phyloP scores from a whole-genome alignment of 805 yeast species.

The Saccharomyces paradoxus region DNA sequence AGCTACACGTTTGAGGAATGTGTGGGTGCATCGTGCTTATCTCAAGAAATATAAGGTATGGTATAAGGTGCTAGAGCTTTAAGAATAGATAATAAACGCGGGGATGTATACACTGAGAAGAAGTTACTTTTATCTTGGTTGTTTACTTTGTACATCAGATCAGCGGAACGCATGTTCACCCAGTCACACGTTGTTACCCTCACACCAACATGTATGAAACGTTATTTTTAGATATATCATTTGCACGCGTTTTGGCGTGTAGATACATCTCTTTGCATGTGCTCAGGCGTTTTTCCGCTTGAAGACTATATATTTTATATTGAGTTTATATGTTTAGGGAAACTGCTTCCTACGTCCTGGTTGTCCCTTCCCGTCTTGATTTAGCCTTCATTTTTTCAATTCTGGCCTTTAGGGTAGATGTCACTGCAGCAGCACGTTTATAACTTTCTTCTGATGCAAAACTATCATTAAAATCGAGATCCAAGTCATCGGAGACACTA shows the following conservation, averaged over 20 bases:
- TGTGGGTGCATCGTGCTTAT: background rate
- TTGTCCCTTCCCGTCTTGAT: constrained; percentile 7
- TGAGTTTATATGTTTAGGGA: background rate
- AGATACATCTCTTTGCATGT: background rate
- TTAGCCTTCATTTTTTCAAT: constrained; percentile 81
- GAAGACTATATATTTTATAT: background rate
- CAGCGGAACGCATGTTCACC: background rate
- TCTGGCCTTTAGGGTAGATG: constrained; percentile 74
- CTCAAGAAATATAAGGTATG: background rate
- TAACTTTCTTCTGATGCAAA: constrained; percentile 60
- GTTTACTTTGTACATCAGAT: background rate
- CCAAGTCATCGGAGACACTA: constrained; percentile 3
- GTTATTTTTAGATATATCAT: background rate
- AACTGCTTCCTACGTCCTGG: background rate
- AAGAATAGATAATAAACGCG: background rate
- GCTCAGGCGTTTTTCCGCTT: background rate
- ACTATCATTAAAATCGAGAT: constrained; percentile 8
- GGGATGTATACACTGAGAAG: background rate
- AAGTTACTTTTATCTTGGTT: background rate
- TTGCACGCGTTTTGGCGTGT: background rate
- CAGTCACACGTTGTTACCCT: background rate
- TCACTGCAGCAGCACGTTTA: constrained; percentile 86
- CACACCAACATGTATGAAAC: background rate
- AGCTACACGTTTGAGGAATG: background rate
- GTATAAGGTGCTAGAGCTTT: background rate